Evolutionary conservation across 2,329 filamentous ascomycete genomes (phyloP).

Genomic region (Tolypocladium paradoxum): DNA sequence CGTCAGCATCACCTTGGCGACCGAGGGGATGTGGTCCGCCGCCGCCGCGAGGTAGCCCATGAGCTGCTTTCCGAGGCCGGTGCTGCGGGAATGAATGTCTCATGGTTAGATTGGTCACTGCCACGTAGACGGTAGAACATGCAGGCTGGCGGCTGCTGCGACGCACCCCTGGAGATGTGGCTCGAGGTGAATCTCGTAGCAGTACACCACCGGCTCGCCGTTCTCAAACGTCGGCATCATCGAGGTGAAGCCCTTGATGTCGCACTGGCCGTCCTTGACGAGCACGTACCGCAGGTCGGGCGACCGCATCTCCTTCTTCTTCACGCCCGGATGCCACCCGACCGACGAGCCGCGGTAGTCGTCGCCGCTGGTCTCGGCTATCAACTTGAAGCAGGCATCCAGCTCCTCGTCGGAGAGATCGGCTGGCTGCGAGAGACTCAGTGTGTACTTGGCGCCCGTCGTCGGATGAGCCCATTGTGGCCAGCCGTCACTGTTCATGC

Average conservation of each 20-base stretch:
- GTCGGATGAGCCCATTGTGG: constrained; percentile 40
- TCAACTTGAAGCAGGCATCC: constrained; percentile 40
- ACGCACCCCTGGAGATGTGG: constrained; percentile 42
- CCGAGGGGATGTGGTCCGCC: constrained; percentile 39
- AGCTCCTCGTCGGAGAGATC: constrained; percentile 34
- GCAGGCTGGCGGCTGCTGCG: neutral
- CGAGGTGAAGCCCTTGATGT: constrained; percentile 48
- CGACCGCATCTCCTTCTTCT: constrained; percentile 58
- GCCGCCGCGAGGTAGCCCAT: constrained; percentile 44
- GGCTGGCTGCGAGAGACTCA: constrained; percentile 31
- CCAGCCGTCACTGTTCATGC: constrained; percentile 13
- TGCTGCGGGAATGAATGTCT: constrained; percentile 23
- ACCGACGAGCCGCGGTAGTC: constrained; percentile 52
- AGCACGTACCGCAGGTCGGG: constrained; percentile 58
- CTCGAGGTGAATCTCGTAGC: constrained; percentile 67
- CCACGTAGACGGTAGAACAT: neutral
- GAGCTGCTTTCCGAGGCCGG: constrained; percentile 50
- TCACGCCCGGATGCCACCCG: constrained; percentile 53
- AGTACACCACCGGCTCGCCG: constrained; percentile 56
- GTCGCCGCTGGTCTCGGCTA: constrained; percentile 51
- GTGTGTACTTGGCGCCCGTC: constrained; percentile 26
- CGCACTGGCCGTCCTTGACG: constrained; percentile 27
- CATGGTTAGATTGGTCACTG: neutral
- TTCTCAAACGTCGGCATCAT: constrained; percentile 64
- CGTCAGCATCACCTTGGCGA: constrained; percentile 63